Conservation (phyloP, 2,329 filamentous ascomycete species). For the Aureobasidium sp. region DNA sequence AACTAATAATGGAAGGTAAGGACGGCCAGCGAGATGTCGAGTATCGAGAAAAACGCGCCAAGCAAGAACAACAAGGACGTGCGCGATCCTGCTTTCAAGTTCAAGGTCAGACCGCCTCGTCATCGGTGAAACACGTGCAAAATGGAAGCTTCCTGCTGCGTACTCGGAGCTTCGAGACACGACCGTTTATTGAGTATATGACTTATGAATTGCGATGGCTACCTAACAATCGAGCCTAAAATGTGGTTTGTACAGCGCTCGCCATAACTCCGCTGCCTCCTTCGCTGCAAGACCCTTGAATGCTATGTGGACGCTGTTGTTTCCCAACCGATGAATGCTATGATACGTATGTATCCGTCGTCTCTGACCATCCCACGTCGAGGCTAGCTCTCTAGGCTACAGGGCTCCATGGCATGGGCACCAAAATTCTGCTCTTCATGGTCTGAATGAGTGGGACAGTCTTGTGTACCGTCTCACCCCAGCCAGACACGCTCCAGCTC, state of each 20-base stretch:
- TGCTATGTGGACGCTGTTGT: constrained; percentile 1
- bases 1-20: neutral
- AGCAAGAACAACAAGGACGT: neutral
- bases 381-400: constrained; percentile 11
- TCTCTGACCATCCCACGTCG: neutral
- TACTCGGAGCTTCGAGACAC: neutral
- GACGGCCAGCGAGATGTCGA: neutral
- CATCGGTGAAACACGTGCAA: neutral
- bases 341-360: neutral
- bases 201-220: neutral
- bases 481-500: constrained; percentile 91
- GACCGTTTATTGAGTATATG: neutral
- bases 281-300: neutral
- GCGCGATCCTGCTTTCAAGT: neutral
- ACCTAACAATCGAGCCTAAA: neutral
- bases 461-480: constrained; percentile 97
- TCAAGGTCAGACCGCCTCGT: neutral
- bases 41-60: constrained; percentile 3
- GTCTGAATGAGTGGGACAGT: constrained; percentile 93
- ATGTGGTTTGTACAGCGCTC: neutral
- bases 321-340: constrained; percentile 3
- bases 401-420: constrained; percentile 95
- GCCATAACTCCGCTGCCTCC: neutral
- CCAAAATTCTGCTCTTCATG: constrained; percentile 90
- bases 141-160: neutral